phyloP scores from a whole-genome alignment of 2,329 filamentous ascomycete genomes.

The Pseudocercospora cruenta region DNA sequence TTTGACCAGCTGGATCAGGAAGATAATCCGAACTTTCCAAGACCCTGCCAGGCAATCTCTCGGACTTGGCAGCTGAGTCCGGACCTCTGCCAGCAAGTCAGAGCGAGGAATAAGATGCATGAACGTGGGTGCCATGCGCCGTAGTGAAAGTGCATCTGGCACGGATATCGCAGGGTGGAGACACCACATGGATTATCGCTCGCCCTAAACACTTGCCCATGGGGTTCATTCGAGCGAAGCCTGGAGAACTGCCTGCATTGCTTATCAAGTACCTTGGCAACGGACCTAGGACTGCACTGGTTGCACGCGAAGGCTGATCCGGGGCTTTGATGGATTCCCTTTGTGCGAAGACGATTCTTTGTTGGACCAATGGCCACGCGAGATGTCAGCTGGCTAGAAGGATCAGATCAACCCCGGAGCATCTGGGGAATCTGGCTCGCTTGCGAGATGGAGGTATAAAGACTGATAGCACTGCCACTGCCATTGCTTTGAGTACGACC shows the following conservation, averaged over 20 bases:
- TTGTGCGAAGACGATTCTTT: not conserved
- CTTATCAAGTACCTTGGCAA: slow-evolving; percentile 1
- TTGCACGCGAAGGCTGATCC: not conserved
- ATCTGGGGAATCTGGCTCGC: not conserved
- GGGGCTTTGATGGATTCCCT: not conserved
- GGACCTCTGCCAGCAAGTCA: not conserved
- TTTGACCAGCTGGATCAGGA: no score
- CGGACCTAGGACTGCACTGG: not conserved
- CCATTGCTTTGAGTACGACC: not conserved
- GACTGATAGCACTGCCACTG: not conserved
- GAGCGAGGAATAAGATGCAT: not conserved
- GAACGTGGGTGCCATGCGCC: not conserved
- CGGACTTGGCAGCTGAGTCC: not conserved
- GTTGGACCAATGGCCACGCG: not conserved
- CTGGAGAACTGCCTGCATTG: not conserved
- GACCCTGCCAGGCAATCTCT: not conserved
- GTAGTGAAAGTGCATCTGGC: not conserved
- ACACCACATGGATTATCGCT: not conserved
- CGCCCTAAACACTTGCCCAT: not conserved
- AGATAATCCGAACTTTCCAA: not conserved
- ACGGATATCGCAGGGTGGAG: not conserved
- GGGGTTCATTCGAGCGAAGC: not conserved
- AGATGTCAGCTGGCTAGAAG: not conserved
- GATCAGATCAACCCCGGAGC: not conserved
- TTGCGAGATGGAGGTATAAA: not conserved